These are phyloP conservation scores for Trypanosoma platydactyli DNA, from an alignment of 208 protist species.

Conservation along the genomic window DNA sequence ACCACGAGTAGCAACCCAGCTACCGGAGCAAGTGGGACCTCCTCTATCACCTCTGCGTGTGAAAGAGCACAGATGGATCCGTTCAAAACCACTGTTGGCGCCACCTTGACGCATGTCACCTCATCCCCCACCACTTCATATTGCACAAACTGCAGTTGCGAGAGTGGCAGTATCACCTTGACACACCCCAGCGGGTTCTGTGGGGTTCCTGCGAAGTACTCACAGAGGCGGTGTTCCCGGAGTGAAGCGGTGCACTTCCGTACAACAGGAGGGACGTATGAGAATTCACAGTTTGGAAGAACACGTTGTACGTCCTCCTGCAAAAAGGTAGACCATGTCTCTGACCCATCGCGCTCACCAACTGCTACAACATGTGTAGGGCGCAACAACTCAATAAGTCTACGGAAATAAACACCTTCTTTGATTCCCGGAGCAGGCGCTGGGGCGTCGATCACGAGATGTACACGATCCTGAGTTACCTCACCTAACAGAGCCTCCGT, in stretches of 20 bases:
- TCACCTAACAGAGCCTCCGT: conserved; percentile 37
- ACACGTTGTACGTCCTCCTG: conserved; percentile 78
- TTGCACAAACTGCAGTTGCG: conserved; percentile 52
- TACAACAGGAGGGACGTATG: conserved; percentile 34
- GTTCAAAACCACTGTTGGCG: conserved; percentile 22
- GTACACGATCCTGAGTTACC: conserved; percentile 19
- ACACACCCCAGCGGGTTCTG: conserved; percentile 59
- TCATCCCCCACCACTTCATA: conserved; percentile 9
- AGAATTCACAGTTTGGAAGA: conserved; percentile 70
- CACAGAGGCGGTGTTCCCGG: conserved; percentile 32
- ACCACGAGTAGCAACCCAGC: conserved; percentile 62
- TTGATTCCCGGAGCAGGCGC: conserved; percentile 50
- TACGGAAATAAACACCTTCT: conserved; percentile 71
- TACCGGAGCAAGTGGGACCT: conserved; percentile 74
- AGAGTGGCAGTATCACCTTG: conserved; percentile 66
- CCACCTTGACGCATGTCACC: conserved; percentile 33
- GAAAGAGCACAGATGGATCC: conserved; percentile 74
- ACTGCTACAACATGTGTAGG: conserved; percentile 81
- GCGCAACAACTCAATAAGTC: conserved; percentile 62
- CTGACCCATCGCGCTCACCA: conserved; percentile 34
- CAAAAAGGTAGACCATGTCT: conserved; percentile 68
- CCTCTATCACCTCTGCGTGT: conserved; percentile 72
- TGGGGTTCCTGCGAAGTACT: conserved; percentile 74
- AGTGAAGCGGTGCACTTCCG: conserved; percentile 29
- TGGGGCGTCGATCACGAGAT: conserved; percentile 73